phyloP scores from a whole-genome alignment of 768 basidiomycete species.

The Mycena leptocephala region DNA sequence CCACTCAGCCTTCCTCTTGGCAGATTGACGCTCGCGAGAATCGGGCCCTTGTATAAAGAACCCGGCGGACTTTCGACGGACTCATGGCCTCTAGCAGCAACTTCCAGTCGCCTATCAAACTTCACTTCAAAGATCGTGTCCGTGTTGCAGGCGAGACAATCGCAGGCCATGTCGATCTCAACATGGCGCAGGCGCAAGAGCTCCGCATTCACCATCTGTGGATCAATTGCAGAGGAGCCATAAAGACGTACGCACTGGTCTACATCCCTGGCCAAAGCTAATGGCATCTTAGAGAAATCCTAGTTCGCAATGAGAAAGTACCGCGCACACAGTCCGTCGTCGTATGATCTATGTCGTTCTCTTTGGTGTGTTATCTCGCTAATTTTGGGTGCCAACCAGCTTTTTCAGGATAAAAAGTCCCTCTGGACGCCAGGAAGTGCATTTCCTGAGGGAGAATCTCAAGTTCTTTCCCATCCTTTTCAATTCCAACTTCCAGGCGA shows the following conservation, averaged over 20 bases:
- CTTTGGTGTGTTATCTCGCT: background rate
- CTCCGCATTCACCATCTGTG: background rate
- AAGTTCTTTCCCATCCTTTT: background rate
- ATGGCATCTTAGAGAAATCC: background rate
- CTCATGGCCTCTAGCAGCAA: background rate
- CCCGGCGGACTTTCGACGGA: background rate
- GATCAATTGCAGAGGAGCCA: background rate
- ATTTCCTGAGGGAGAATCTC: background rate
- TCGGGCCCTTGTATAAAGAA: background rate
- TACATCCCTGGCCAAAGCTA: background rate
- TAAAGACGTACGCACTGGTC: conserved; percentile 5
- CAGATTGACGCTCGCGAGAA: background rate
- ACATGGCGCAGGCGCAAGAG: background rate
- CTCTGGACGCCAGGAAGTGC: background rate
- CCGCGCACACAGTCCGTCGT: background rate
- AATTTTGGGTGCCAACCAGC: background rate
- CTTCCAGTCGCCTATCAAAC: conserved; percentile 11
- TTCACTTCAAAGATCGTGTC: conserved; percentile 1
- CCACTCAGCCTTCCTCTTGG: background rate
- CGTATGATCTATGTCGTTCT: background rate
- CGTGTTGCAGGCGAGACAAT: conserved; percentile 11
- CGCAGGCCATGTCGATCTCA: conserved; percentile 17
- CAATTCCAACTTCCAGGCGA: background rate
- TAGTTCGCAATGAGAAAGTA: background rate
- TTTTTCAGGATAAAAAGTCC: background rate